Evolutionary conservation across 495 filamentous ascomycete species (phyloP), one percentile per base, ranked within the genome.

Genomic region (Hyaloscypha bicolor): DNA sequence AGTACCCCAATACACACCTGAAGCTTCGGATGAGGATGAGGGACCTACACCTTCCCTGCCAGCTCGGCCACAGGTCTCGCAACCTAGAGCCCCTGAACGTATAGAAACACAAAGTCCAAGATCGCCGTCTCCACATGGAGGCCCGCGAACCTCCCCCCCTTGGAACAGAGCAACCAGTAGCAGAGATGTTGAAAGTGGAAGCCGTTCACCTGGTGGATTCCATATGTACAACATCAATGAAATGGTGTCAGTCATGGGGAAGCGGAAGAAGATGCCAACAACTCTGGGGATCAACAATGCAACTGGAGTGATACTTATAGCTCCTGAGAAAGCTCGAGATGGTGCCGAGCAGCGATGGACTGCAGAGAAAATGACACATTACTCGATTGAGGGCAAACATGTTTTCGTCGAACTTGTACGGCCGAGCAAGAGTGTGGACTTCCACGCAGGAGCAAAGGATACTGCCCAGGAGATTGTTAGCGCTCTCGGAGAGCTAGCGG

Each of bases 331-430:
- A 64, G 77, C 84, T 12, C 77, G 82, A 42, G 93, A 96, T 73
- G 93, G 92, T 9, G 88, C 89, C 9, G 88, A 90, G 67, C 88
- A 96, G 73, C 94, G 96, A 75, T 99, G 95, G 95, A 89, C 88
- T 0, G 93, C 93, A 0, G 93, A 97, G 37, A 94, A 92, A 75
- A 87, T 99, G 76, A 92, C 88, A 19, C 91, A 96, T 76, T 98
- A 99, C 79, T 96, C 93, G 12, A 92, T 96, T 55, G 95, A 99
- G 81, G 94, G 94, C 19, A 99, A 99, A 75, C 95, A 98, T 77
- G 91, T 99, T 19, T 99, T 99, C 74, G 80, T 99, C 67, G 95
- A 98, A 75, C 83, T 98, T 39, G 88, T 97, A 51, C 81, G 90
- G 39, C 95, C 95, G 9, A 96, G 91, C 74, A 97, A 91, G 79